A percentile compares a stretch with the other conserved stretches of the same genome.
These are phyloP conservation scores for Barbarea vulgaris DNA, from an alignment of 345 rosid species.

Conservation along the genomic window DNA sequence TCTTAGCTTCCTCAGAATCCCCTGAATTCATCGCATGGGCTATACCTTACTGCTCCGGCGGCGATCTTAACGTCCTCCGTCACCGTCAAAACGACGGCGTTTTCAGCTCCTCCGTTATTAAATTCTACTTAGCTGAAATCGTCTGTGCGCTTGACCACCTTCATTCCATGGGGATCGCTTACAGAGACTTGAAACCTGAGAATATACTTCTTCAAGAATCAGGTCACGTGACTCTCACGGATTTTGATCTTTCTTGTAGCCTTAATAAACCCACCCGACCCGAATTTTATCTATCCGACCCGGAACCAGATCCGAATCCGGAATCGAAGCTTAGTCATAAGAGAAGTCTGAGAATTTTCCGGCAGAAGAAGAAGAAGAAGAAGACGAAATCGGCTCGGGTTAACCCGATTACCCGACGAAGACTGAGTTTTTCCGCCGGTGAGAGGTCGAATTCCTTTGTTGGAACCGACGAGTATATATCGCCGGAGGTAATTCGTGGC, in stretches of 20 bases:
- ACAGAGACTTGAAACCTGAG: slow-evolving; percentile 92
- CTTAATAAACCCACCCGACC: slow-evolving; percentile 44
- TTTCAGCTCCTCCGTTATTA: slow-evolving; percentile 71
- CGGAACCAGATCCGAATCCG: slow-evolving; percentile 17
- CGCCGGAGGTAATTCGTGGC: slow-evolving; percentile 88
- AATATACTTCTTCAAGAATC: slow-evolving; percentile 76
- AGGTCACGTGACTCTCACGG: slow-evolving; percentile 93
- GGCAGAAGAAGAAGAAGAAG: slow-evolving; percentile 51
- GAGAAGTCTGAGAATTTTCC: slow-evolving; percentile 33
- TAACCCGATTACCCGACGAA: slow-evolving; percentile 74
- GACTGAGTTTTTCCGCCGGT: slow-evolving; percentile 53
- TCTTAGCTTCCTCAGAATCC: slow-evolving; percentile 61
- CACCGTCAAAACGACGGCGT: slow-evolving; percentile 79
- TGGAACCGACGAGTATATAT: slow-evolving; percentile 89
- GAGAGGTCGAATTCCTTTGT: slow-evolving; percentile 81
- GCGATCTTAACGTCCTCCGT: slow-evolving; percentile 88
- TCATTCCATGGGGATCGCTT: slow-evolving; percentile 76
- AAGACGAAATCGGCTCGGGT: slow-evolving; percentile 86
- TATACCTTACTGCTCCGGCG: slow-evolving; percentile 88
- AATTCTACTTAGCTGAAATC: slow-evolving; percentile 86
- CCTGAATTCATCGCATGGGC: slow-evolving; percentile 81
- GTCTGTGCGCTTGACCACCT: slow-evolving; percentile 83
- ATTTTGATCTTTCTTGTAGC: slow-evolving; percentile 88
- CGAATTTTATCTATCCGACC: slow-evolving; percentile 28
- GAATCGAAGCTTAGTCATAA: slow-evolving; percentile 1